Conservation (phyloP, 345 rosid genomes). For the Boechera retrofracta region DNA sequence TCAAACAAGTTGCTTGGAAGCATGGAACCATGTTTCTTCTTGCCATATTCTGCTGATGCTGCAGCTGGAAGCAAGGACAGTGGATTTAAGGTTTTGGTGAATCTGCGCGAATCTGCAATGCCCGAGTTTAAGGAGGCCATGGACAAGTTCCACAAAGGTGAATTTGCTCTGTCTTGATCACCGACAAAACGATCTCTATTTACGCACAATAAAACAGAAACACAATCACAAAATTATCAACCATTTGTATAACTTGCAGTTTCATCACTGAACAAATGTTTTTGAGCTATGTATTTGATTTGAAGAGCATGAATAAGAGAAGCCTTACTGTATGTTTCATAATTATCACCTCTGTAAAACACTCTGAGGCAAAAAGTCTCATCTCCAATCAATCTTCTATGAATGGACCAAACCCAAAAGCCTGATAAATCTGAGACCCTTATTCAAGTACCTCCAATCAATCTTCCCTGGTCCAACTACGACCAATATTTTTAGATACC, state of each 20-base stretch:
- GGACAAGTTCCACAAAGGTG: slow-evolving; percentile 58
- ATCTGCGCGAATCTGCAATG: slow-evolving; percentile 57
- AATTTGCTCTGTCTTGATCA: slow-evolving; percentile 45
- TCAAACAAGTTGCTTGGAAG: slow-evolving; percentile 73
- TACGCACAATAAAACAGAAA: slow-evolving; percentile 10
- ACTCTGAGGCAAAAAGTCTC: background rate
- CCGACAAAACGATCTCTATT: background rate
- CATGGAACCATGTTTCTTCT: slow-evolving; percentile 79
- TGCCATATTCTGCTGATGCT: slow-evolving; percentile 67
- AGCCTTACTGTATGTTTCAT: slow-evolving; percentile 14
- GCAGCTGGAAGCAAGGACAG: slow-evolving; percentile 46
- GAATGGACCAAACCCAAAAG: slow-evolving; percentile 2
- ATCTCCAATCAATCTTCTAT: slow-evolving; percentile 13
- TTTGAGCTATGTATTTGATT: slow-evolving; percentile 20
- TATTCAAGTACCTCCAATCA: background rate
- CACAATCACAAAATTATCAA: slow-evolving; percentile 12
- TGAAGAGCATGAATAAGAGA: slow-evolving; percentile 17
- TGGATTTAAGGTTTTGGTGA: slow-evolving; percentile 77
- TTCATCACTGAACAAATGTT: slow-evolving; percentile 36
- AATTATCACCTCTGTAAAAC: slow-evolving; percentile 2
- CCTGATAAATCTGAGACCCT: background rate
- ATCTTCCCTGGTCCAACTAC: slow-evolving; percentile 69
- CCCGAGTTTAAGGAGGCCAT: slow-evolving; percentile 64
- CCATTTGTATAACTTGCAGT: slow-evolving; percentile 30
- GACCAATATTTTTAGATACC: slow-evolving; percentile 64